These are phyloP conservation scores for Aureobasidium namibiae DNA, from an alignment of 2,329 filamentous ascomycete genomes.

Conservation along the genomic window DNA sequence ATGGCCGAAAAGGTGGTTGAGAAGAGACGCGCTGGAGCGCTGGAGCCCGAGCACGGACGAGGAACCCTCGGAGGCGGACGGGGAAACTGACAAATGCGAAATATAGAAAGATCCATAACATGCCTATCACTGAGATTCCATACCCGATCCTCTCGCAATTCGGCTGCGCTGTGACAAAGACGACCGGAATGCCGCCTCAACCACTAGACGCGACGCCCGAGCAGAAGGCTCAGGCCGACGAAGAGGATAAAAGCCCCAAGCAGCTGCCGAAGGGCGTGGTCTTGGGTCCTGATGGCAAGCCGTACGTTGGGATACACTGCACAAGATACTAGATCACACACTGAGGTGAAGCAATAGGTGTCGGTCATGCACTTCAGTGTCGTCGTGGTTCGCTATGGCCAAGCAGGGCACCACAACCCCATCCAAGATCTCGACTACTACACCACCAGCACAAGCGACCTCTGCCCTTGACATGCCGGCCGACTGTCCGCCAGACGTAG, in stretches of 20 bases:
- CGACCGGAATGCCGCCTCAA: slow-evolving; percentile 30
- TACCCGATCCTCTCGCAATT: slow-evolving; percentile 32
- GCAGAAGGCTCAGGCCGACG: slow-evolving; percentile 18
- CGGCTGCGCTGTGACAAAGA: slow-evolving; percentile 28
- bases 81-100: slow-evolving; percentile 13
- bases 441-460: slow-evolving; percentile 22
- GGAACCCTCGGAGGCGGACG: background rate
- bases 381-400: slow-evolving; percentile 53
- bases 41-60: slow-evolving; percentile 11
- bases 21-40: background rate
- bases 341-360: slow-evolving; percentile 43
- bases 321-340: background rate
- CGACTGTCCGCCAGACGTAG: slow-evolving; percentile 50
- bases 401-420: slow-evolving; percentile 33
- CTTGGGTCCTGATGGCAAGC: slow-evolving; percentile 73
- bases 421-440: slow-evolving; percentile 26
- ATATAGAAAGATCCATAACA: slow-evolving; percentile 17
- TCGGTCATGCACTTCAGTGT: slow-evolving; percentile 58
- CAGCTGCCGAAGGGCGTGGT: slow-evolving; percentile 64
- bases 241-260: slow-evolving; percentile 33
- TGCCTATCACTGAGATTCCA: slow-evolving; percentile 28
- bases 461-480: slow-evolving; percentile 14
- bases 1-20: slow-evolving; percentile 2
- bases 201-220: slow-evolving; percentile 26
- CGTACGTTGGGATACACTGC: slow-evolving; percentile 46